Conservation (phyloP, 495 filamentous ascomycete species). For the Hypomontagnella monticulosa region DNA sequence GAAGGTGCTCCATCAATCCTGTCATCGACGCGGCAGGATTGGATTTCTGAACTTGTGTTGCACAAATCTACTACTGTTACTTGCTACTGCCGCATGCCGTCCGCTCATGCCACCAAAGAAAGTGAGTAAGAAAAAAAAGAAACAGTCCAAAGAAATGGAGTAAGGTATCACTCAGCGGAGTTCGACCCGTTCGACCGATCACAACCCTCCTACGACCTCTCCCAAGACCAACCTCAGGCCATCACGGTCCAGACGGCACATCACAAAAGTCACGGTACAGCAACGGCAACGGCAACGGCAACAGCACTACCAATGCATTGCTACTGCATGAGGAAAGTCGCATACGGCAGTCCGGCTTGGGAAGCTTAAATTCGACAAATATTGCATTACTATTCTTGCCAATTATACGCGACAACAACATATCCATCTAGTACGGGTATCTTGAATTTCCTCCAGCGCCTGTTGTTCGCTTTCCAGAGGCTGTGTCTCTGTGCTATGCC, state of each 20-base stretch:
- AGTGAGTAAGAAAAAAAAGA: neutral
- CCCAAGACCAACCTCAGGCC: no score
- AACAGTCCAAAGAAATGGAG: neutral
- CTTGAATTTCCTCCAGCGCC: slow-evolving; percentile 30
- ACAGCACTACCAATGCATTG: neutral
- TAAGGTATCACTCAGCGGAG: slow-evolving; percentile 17
- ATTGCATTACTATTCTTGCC: slow-evolving; percentile 20
- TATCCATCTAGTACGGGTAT: slow-evolving; percentile 37
- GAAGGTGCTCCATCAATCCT: neutral
- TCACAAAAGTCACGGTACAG: no score
- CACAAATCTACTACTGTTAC: no score
- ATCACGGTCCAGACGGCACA: no score
- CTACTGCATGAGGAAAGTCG: slow-evolving; percentile 35
- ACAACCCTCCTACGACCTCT: neutral
- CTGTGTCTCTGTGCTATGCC: slow-evolving; percentile 23
- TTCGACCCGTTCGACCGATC: slow-evolving; percentile 18
- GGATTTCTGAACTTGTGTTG: neutral
- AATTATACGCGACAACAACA: slow-evolving; percentile 24
- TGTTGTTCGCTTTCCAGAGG: slow-evolving; percentile 27
- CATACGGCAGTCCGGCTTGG: slow-evolving; percentile 22
- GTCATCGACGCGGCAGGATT: neutral
- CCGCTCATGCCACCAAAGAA: slow-evolving; percentile 2
- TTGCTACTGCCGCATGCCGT: slow-evolving; percentile 18
- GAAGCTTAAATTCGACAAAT: slow-evolving; percentile 18
- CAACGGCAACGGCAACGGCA: no score